Evolutionary conservation across 495 filamentous ascomycete species (phyloP), one percentile per base, ranked within the genome.

Genomic region (Hypoxylon intermedium): DNA sequence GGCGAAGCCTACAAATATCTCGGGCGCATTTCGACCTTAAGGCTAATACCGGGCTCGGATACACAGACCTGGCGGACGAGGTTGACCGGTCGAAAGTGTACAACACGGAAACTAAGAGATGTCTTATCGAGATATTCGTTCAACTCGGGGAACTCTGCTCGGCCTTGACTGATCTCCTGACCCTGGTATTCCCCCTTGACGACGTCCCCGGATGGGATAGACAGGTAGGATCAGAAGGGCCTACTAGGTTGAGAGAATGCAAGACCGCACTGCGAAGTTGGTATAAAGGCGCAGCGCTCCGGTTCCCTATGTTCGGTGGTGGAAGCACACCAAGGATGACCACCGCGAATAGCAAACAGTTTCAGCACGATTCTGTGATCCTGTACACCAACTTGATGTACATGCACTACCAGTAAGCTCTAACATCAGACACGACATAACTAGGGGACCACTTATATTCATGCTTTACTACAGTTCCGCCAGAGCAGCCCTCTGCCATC

Each of bases 381-480:
- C 34, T 74, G 12, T 75, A 80, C 45, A 74, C 71, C 5, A 77
- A 77, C 26, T 54, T 80, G 40, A 79, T 79, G 43, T 78, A 75
- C 40, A 82, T 81, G 77, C 79, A 78, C 38, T 82, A 80, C 51
- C 72, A 78, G 79, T 82, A 70, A 62, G 76, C 38, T 2, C n/a
- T 5, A 1, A 11, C 26, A 36, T 33, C 21, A 2, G 21, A 6
- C 2, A 3, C 20, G 2, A 28, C 13, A 6, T 6, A 12, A 4
- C 20, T 21, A 9, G 16, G 3, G 13, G 9, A 33, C 45, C n/a
- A n/a, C 65, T 68, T 30, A 68, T 33, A n/a, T 61, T 68, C 19
- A 68, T 33, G 12, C 23, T 6, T 33, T 20, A 33, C 9, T 15
- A 24, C 28, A 71, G 71, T 53, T 72, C 70, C 11, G 65, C 70